Evolutionary conservation across 2,329 filamentous ascomycete genomes (phyloP), one percentile per base, ranked within the genome.

Genomic region (Fusarium sp.): DNA sequence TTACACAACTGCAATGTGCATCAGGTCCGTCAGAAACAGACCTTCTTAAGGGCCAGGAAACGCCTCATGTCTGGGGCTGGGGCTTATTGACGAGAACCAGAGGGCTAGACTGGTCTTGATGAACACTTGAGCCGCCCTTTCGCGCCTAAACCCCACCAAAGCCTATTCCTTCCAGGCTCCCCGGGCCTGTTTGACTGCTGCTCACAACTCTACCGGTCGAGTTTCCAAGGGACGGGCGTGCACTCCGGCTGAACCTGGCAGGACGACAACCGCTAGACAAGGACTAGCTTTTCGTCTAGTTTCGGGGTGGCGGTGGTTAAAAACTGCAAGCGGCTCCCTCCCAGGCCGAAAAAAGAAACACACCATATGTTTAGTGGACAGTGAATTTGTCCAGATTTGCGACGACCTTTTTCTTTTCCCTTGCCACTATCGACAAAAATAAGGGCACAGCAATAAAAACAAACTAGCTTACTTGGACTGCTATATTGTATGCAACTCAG

Each of bases 281-380:
- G 61, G 47, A 49, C 42, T 66, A 66, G 54, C 47, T 45, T 30
- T 46, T 45, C 21, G 43, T 37, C 59, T 69, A 62, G 65, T 45
- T 58, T 48, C 65, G 56, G 69, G 61, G 65, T 69, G 65, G 65
- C 55, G 63, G 55, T 67, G 46, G 68, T 66, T 72, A 63, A 66
- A 68, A 71, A 69, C 68, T 71, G 65, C 68, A 69, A 63, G 65
- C 69, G 69, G 69, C 59, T 72, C 56, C 69, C 48, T 53, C 61
- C 50, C 53, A 66, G 28, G 47, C 69, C 69, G 48, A 69, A 71
- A 72, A 71, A 72, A 72, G 65, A 63, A 72, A 66, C 66, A 70
- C 63, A n/a, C 55, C 49, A 41, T 27, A 20, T 41, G 18, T 28
- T 51, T 51, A 51, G 49, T 21, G n/a, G 28, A 69, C 57, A 20